These are phyloP conservation scores for Podospora tetraspora DNA, from an alignment of 495 filamentous ascomycete genomes.

Conservation along the genomic window DNA sequence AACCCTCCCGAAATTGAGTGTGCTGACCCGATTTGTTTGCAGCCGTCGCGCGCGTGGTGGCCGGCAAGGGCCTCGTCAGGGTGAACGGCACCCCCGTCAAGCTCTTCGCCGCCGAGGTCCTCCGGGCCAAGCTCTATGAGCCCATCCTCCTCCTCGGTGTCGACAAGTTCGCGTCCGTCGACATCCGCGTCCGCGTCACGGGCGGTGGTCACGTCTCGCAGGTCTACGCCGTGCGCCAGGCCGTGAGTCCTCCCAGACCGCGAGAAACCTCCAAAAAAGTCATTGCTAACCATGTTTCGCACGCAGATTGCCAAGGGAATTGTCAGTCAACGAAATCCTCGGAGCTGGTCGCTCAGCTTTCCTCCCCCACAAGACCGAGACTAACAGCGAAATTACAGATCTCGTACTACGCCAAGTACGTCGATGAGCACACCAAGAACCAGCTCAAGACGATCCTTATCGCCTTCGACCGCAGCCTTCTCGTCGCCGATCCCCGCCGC, in stretches of 20 bases:
- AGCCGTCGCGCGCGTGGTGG: constrained; percentile 35
- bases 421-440: constrained; percentile 99
- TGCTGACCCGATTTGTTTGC: constrained; percentile 14
- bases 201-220: constrained; percentile 98
- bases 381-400: constrained; percentile 34
- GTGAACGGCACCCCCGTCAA: constrained; percentile 95
- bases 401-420: constrained; percentile 99
- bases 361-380: constrained; percentile 5
- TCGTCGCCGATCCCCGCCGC: constrained; percentile 95
- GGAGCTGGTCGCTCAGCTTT: neutral
- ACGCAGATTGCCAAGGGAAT: constrained; percentile 68
- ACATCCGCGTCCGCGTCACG: constrained; percentile 93
- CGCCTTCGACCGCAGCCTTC: constrained; percentile 91
- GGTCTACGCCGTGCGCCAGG: constrained; percentile 97
- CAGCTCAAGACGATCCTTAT: constrained; percentile 90
- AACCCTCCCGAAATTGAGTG: neutral
- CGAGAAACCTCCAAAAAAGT: neutral
- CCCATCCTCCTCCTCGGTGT: constrained; percentile 91
- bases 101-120: constrained; percentile 91
- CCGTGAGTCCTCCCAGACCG: constrained; percentile 35
- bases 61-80: constrained; percentile 75
- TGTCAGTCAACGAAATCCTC: constrained; percentile 22
- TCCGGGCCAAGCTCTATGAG: constrained; percentile 97
- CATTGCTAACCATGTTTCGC: constrained; percentile 17
- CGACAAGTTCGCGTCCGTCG: constrained; percentile 82